Conservation (phyloP, 2,329 filamentous ascomycete genomes). For the Clarireedia paspali region DNA sequence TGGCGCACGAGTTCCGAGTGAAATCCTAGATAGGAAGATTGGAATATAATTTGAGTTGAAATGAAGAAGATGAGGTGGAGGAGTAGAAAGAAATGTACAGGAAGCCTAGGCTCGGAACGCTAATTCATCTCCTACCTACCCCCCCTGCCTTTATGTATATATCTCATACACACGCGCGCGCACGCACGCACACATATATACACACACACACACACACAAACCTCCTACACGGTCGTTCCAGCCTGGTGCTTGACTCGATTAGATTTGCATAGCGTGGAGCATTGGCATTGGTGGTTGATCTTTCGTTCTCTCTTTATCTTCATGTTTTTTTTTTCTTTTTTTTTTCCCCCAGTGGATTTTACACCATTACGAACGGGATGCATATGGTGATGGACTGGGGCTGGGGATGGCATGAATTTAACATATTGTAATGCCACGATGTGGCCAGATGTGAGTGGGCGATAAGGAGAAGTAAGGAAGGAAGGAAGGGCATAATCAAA, state of each 20-base stretch:
- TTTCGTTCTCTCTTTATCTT: not conserved
- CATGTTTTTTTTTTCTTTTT: too few species aligned
- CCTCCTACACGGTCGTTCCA: not conserved
- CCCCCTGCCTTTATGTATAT: constrained; percentile 1
- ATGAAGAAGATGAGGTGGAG: not conserved
- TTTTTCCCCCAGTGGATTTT: not conserved
- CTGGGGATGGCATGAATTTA: not conserved
- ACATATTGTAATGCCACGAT: not conserved
- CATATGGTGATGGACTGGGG: not conserved
- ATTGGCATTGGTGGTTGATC: not conserved
- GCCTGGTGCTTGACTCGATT: constrained; percentile 11
- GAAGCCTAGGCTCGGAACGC: too few species aligned
- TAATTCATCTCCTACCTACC: too few species aligned
- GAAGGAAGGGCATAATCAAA: not conserved
- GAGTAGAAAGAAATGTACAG: too few species aligned
- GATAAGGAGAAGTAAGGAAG: not conserved
- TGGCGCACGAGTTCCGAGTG: constrained; percentile 25
- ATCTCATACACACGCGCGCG: not conserved
- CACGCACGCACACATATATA: not conserved
- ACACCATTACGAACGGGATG: not conserved
- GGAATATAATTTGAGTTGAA: constrained; percentile 11
- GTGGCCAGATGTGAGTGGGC: not conserved
- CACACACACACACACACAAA: not conserved
- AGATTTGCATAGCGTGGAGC: constrained; percentile 6
- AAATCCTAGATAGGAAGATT: constrained; percentile 25